These are phyloP conservation scores for Trametes punicea DNA, from an alignment of 768 basidiomycete species.

Conservation along the genomic window DNA sequence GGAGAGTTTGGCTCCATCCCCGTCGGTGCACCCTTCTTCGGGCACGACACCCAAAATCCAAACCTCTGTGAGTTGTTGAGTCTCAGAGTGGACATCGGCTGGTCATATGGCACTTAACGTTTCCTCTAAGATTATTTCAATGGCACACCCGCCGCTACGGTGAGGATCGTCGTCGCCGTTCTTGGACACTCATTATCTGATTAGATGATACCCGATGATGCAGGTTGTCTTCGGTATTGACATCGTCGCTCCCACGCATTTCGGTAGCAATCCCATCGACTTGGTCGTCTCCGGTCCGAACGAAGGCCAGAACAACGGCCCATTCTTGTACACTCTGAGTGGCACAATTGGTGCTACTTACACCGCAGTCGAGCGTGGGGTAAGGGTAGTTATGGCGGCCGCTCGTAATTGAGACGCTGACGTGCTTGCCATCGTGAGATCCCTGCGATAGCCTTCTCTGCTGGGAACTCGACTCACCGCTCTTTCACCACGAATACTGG, in stretches of 20 bases:
- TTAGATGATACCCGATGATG: neutral
- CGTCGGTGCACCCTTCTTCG: constrained; percentile 32
- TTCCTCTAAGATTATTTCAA: constrained; percentile 30
- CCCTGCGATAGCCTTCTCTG: constrained; percentile 32
- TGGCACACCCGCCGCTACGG: constrained; percentile 32
- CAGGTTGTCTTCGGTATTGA: constrained; percentile 30
- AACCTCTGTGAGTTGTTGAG: constrained; percentile 26
- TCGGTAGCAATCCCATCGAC: constrained; percentile 27
- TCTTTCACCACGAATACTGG: constrained; percentile 31
- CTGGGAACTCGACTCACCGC: constrained; percentile 29
- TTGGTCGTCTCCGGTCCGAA: constrained; percentile 33
- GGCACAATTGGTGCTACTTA: constrained; percentile 33
- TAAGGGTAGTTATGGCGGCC: constrained; percentile 5
- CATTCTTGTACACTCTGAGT: constrained; percentile 31
- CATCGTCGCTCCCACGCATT: constrained; percentile 28
- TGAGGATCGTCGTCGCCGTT: neutral
- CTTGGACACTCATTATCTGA: neutral
- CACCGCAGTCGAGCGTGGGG: constrained; percentile 28
- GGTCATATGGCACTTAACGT: constrained; percentile 5
- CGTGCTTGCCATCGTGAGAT: too few relatives aligned
- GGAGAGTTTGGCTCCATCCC: constrained; percentile 31
- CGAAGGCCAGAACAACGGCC: constrained; percentile 30
- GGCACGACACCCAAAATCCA: constrained; percentile 25
- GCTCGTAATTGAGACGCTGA: too few relatives aligned
- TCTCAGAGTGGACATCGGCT: neutral